Evolutionary conservation across 805 yeast species (phyloP).

Genomic region (Nakazawaea wyomingensis): DNA sequence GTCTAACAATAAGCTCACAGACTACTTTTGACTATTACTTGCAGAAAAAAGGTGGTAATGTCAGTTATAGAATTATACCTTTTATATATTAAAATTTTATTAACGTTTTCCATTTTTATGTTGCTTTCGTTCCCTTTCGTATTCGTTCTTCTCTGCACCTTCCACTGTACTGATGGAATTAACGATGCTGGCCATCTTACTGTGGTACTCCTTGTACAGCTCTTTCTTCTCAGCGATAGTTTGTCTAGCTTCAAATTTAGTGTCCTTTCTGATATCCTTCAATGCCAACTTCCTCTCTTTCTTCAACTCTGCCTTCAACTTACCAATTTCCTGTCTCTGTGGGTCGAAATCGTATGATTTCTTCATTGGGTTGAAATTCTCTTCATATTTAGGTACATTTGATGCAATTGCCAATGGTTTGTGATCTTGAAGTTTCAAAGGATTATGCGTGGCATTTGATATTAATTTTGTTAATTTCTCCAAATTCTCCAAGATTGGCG

Average conservation of each 20-base stretch:
- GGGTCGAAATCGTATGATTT: slow-evolving; percentile 84
- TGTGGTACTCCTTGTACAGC: slow-evolving; percentile 74
- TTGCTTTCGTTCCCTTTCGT: slow-evolving; percentile 76
- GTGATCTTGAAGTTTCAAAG: slow-evolving; percentile 79
- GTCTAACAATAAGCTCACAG: slow-evolving; percentile 50
- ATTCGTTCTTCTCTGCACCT: slow-evolving; percentile 91
- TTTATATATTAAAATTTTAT: slow-evolving; percentile 19
- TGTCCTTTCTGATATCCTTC: slow-evolving; percentile 87
- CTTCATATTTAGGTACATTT: slow-evolving; percentile 88
- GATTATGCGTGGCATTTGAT: slow-evolving; percentile 53
- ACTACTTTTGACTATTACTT: slow-evolving; percentile 47
- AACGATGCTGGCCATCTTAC: slow-evolving; percentile 81
- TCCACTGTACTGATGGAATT: slow-evolving; percentile 88
- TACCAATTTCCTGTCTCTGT: slow-evolving; percentile 75
- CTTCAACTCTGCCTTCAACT: slow-evolving; percentile 81
- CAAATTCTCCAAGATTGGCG: slow-evolving; percentile 29
- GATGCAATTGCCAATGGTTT: slow-evolving; percentile 80
- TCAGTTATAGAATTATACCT: slow-evolving; percentile 23
- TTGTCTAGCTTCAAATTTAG: slow-evolving; percentile 82
- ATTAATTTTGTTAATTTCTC: slow-evolving; percentile 44
- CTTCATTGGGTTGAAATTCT: slow-evolving; percentile 92
- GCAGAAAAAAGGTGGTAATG: slow-evolving; percentile 14
- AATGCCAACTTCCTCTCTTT: slow-evolving; percentile 84
- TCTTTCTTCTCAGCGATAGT: slow-evolving; percentile 73
- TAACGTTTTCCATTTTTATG: slow-evolving; percentile 39